Evolutionary conservation across 768 basidiomycete genomes (phyloP), one percentile per base, ranked within the genome.

Genomic region (Dacryopinax primogenitus): DNA sequence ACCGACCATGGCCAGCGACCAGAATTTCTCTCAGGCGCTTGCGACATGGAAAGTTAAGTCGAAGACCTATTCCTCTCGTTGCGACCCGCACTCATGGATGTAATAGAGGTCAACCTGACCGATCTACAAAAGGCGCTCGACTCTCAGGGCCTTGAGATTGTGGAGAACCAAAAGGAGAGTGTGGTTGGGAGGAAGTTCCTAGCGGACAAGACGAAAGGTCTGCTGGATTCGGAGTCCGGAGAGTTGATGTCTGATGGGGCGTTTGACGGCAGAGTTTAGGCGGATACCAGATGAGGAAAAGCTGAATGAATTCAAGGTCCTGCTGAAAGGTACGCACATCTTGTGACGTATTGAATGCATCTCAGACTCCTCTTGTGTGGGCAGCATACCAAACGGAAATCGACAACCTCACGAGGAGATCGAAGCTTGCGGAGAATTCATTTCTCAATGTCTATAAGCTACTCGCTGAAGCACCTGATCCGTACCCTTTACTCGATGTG

Each of bases 161-260:
- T 99, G 23, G 93, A 98, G 80, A 94, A 94, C 77, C 94, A 97
- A 80, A 99, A 97, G 78, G 95, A 98, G 78, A 92, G 89, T 69
- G 81, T 97, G 47, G 81, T 99, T 1, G 93, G 93, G 11, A 83
- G 96, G 44, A 99, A 97, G 76, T 88, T 86, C 64, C 80, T 99
- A 23, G 91, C 95, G 0, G 96, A 98, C 77, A 87, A 89, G 74
- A 99, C 96, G 0, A 90, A 95, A 79, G 95, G 95, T 90, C 33
- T 51, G 26, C 37, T 16, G 61, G 47, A 3, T 32, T 63, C 23
- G 15, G 16, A 1, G 66, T 44, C 18, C 2, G 32, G 37, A 4
- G 63, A 1, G 15, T 33, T 23, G 13, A 13, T 23, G 62, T n/a
- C 64, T 66, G 16, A 33, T 11, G 16, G n/a, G 34, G 30, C 21